Percentiles rank a stretch among this genome's conserved stretches.
Evolutionary conservation across 208 protist genomes (phyloP).

Genomic region (Trypanosoma congolense): DNA sequence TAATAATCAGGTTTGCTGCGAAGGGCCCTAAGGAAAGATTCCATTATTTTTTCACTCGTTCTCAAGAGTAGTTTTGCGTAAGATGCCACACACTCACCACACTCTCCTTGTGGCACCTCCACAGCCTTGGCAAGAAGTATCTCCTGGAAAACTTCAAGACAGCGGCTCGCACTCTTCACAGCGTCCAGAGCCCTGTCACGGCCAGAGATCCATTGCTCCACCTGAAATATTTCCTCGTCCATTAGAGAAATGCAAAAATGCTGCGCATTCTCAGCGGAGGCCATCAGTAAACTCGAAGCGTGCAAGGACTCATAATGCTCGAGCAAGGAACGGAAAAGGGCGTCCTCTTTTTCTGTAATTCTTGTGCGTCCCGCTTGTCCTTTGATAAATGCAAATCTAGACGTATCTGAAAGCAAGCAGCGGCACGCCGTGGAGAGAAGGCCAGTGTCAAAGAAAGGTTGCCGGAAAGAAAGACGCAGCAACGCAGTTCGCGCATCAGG

Average conservation of each 20-base stretch:
- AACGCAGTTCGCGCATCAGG: constrained; percentile 21
- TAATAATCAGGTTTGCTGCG: constrained; percentile 40
- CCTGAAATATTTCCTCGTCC: constrained; percentile 56
- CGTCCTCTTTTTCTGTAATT: constrained; percentile 36
- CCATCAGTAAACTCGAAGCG: constrained; percentile 36
- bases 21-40: constrained; percentile 41
- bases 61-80: constrained; percentile 70
- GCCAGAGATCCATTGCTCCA: constrained; percentile 41
- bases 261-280: constrained; percentile 26
- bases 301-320: constrained; percentile 61
- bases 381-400: constrained; percentile 51
- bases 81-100: constrained; percentile 24
- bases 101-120: constrained; percentile 22
- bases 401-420: constrained; percentile 60
- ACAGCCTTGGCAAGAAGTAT: constrained; percentile 45
- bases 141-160: constrained; percentile 81
- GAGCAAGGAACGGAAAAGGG: constrained; percentile 51
- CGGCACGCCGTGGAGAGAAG: constrained; percentile 58
- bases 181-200: constrained; percentile 24
- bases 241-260: constrained; percentile 68
- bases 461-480: constrained; percentile 34
- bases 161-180: constrained; percentile 51
- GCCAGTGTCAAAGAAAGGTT: constrained; percentile 30
- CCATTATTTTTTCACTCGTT: constrained; percentile 60
- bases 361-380: constrained; percentile 29